Evolutionary conservation across 1,284 basidiomycete genomes (phyloP).

Genomic region (Leccinum pachyderme): DNA sequence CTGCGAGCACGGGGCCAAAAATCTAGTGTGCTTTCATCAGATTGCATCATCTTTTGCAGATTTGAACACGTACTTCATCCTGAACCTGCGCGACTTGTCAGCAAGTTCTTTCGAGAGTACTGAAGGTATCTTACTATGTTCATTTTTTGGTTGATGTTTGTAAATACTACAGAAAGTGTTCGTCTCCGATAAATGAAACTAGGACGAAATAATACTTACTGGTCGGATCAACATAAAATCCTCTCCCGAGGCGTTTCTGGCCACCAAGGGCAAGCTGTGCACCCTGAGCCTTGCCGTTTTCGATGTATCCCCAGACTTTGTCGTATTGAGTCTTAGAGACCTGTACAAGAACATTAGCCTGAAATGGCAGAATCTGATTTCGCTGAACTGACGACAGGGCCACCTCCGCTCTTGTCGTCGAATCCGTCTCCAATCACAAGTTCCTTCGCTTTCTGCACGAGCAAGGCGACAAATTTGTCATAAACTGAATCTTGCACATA

Average conservation of each 20-base stretch:
- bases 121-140: conserved; percentile 58
- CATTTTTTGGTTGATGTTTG: conserved; percentile 70
- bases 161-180: conserved; percentile 56
- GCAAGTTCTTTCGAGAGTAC: conserved; percentile 3
- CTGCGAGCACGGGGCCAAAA: conserved; percentile 80
- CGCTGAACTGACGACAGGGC: conserved; percentile 65
- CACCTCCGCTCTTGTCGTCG: conserved; percentile 71
- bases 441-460: conserved; percentile 68
- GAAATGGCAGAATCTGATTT: conserved; percentile 4
- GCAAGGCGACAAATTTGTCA: conserved; percentile 73
- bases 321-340: conserved; percentile 87
- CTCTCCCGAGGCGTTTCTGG: conserved; percentile 63
- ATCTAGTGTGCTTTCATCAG: conserved; percentile 47
- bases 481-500: conserved; percentile 86
- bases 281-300: conserved; percentile 81
- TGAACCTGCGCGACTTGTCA: conserved; percentile 49
- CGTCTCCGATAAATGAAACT: conserved; percentile 3
- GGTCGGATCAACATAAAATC: conserved; percentile 76
- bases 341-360: conserved; percentile 35
- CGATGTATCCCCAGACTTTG: conserved; percentile 87
- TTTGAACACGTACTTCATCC: conserved; percentile 54
- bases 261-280: conserved; percentile 83
- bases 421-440: conserved; percentile 80
- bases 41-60: conserved; percentile 4
- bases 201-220: conserved; percentile 44